Conservation (phyloP, 129 eudicot species). For the Glebionis coronaria region DNA sequence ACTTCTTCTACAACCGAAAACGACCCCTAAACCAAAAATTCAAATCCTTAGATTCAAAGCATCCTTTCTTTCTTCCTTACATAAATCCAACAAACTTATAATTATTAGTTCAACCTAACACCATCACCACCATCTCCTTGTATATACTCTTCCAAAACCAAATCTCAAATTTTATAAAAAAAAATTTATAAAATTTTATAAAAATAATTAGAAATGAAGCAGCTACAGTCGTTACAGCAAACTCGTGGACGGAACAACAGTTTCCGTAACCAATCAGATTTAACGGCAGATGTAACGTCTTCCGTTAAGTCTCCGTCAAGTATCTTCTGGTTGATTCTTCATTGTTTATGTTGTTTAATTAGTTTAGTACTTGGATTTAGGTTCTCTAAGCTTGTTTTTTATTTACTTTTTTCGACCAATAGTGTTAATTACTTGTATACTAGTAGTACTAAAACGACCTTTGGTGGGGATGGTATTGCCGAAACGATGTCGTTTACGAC, state of each 20-base stretch:
- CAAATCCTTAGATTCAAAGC: constrained; percentile 34
- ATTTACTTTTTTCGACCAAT: constrained; percentile 54
- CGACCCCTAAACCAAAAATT: too few species aligned
- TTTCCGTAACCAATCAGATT: constrained; percentile 54
- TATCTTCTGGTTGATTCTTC: constrained; percentile 67
- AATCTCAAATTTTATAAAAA: not conserved
- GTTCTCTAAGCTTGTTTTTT: constrained; percentile 79
- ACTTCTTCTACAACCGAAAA: too few species aligned
- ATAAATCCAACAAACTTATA: constrained; percentile 22
- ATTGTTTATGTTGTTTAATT: constrained; percentile 74
- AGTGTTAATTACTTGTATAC: constrained; percentile 34
- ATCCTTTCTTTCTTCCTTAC: constrained; percentile 27
- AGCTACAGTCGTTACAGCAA: constrained; percentile 75
- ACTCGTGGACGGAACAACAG: constrained; percentile 73
- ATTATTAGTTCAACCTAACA: constrained; percentile 43
- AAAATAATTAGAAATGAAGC: constrained; percentile 51
- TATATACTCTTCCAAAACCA: not conserved
- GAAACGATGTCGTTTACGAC: constrained; percentile 36
- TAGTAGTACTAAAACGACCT: constrained; percentile 34
- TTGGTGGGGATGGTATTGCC: constrained; percentile 34
- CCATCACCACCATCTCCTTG: constrained; percentile 21
- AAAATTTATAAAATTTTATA: too few species aligned
- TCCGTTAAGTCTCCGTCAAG: constrained; percentile 63
- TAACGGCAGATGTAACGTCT: constrained; percentile 38
- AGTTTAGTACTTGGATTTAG: constrained; percentile 93